phyloP scores from a whole-genome alignment of 768 basidiomycete species.

The Lactarius akahatsu region DNA sequence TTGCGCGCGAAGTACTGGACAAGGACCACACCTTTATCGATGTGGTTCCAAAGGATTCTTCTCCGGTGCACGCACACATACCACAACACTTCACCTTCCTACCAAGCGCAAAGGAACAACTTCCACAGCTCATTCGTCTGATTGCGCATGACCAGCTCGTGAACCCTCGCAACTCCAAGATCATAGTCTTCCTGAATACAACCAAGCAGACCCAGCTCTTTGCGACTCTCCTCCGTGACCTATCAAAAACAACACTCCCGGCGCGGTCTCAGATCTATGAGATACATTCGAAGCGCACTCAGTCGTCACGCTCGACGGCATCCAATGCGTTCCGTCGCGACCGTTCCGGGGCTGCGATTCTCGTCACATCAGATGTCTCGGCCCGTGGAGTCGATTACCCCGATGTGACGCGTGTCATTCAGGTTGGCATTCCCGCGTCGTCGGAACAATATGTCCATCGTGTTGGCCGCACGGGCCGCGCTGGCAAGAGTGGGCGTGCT shows the following conservation, averaged over 20 bases:
- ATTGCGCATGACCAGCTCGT: constrained; percentile 85
- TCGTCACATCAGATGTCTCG: constrained; percentile 86
- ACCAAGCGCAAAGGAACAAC: constrained; percentile 58
- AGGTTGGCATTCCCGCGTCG: constrained; percentile 74
- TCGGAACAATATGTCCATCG: constrained; percentile 82
- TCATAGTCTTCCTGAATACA: constrained; percentile 81
- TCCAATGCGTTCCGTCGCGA: constrained; percentile 62
- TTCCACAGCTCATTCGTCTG: constrained; percentile 77
- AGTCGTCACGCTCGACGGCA: constrained; percentile 54
- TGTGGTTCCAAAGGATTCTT: constrained; percentile 58
- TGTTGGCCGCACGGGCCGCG: constrained; percentile 82
- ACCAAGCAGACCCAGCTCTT: constrained; percentile 83
- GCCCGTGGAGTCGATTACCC: constrained; percentile 91
- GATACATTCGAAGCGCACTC: constrained; percentile 75
- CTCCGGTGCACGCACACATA: constrained; percentile 70
- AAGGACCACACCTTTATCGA: constrained; percentile 70
- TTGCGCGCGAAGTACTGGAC: constrained; percentile 61
- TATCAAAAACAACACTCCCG: constrained; percentile 48
- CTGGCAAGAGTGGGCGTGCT: constrained; percentile 57
- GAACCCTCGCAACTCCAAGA: constrained; percentile 65
- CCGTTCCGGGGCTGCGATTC: constrained; percentile 52
- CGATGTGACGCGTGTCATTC: constrained; percentile 84
- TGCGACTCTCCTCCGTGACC: constrained; percentile 55
- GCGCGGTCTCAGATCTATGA: constrained; percentile 66
- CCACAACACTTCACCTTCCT: constrained; percentile 82